Base-by-base conservation (phyloP, 805 yeast genomes). In the Wickerhamomyces xylosicus region DNA sequence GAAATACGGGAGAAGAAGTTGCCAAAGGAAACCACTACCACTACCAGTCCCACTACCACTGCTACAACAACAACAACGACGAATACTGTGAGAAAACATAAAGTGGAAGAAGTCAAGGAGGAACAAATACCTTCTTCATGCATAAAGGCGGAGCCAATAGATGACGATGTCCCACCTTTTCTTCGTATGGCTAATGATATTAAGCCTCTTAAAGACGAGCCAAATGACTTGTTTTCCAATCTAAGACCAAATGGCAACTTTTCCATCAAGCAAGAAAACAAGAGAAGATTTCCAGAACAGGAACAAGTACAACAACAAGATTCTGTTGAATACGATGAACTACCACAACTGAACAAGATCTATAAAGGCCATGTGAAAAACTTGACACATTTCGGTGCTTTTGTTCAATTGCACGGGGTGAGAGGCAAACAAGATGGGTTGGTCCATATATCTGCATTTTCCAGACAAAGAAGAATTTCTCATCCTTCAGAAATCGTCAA, bases 361-460 rank as follows among this genome's bases (percentile, higher is more conserved):
- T 78, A 80, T 48, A 57, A 57, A 21, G 97, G 95, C 0, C 58
- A 46, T 19, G 80, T 90, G 3, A 66, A 65, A 35, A 74, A 72
- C 34, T 48, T 84, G 1, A 75, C 77, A 33, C 57, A 71, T 2
- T 89, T 77, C 58, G 97, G 97, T 1, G 94, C 86, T 1, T 90
- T 89, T 53, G 71, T 86, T 0, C 58, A 72, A 9, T 54, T 89
- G 1, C 46, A 57, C 5, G 74, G 68, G 0, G 50, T 66, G 2
- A 41, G 50, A 31, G 52, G 53, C 13, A 45, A 44, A 19, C 54
- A 56, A 17, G 76, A 63, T 48, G 95, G 95, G 0, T 62, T 89
- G 15, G 79, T 89, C 31, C 97, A 89, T 53, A 69, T 83, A 0
- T 85, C 95, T 1, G 80, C 77, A 33, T 65, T 89, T 25, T 64